Conservation (phyloP, 345 rosid species). For the Adansonia digitata region DNA sequence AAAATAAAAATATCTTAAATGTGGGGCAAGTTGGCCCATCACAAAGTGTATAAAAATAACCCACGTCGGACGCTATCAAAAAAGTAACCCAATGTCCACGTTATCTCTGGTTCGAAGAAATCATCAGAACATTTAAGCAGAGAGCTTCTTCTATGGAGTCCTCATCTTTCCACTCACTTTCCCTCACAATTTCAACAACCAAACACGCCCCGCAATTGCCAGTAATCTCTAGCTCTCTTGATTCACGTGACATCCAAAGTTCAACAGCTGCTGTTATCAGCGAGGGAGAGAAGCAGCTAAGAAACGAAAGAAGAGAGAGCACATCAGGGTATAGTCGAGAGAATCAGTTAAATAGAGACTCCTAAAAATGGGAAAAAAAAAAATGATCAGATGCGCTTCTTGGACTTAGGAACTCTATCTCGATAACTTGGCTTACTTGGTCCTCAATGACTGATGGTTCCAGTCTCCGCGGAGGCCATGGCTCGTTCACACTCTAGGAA, state of each 20-base stretch:
- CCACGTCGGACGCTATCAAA: neutral
- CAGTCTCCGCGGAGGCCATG: constrained; percentile 52
- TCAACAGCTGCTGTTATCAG: constrained; percentile 47
- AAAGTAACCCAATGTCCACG: neutral
- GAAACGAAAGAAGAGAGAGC: constrained; percentile 68
- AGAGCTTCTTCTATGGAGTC: constrained; percentile 73
- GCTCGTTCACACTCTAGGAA: constrained; percentile 52
- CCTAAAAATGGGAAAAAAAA: constrained; percentile 60
- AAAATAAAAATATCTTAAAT: too few relatives aligned
- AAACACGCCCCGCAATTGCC: constrained; percentile 12
- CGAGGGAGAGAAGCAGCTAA: constrained; percentile 75
- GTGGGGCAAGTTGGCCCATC: neutral
- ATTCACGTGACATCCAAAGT: constrained; percentile 25
- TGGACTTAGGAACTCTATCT: constrained; percentile 67
- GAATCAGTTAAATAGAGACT: constrained; percentile 77
- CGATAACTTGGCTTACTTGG: constrained; percentile 55
- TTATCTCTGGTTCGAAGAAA: neutral
- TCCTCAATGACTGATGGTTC: constrained; percentile 77
- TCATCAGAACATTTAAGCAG: constrained; percentile 41
- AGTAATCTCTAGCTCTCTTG: constrained; percentile 39
- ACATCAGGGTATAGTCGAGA: constrained; percentile 57
- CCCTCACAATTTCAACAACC: constrained; percentile 15
- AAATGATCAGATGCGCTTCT: constrained; percentile 52
- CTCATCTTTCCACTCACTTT: constrained; percentile 27
- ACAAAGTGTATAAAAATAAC: neutral